Evolutionary conservation across 108 stramenopile genomes (phyloP).

Genomic region (Aurantiochytrium sp.): DNA sequence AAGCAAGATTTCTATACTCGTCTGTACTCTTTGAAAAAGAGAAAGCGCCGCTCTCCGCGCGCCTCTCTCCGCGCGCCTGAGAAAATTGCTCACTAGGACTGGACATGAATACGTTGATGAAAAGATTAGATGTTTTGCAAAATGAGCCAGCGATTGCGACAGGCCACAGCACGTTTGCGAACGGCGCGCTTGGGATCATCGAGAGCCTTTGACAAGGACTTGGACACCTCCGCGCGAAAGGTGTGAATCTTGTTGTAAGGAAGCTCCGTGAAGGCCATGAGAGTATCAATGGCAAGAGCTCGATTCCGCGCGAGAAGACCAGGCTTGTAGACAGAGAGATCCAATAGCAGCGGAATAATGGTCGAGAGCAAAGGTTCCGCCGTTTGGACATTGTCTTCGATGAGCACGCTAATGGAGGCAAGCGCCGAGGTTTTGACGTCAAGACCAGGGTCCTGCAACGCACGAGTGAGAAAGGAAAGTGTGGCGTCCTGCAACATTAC

Average conservation of each 20-base stretch:
- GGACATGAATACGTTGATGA: neutral
- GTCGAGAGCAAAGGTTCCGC: neutral
- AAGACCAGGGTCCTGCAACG: neutral
- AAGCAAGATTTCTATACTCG: too few relatives aligned
- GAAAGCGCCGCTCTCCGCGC: too few relatives aligned
- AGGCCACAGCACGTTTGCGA: neutral
- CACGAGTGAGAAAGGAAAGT: neutral
- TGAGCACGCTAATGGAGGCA: neutral
- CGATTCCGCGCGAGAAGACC: neutral
- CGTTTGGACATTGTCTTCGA: neutral
- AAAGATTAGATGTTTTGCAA: neutral
- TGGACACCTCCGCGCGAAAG: neutral
- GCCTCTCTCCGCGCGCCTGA: too few relatives aligned
- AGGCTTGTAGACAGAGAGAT: neutral
- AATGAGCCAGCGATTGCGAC: neutral
- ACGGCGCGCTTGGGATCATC: conserved; percentile 12
- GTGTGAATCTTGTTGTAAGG: conserved; percentile 10
- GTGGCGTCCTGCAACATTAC: neutral
- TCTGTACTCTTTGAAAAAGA: too few relatives aligned
- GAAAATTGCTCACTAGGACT: too few relatives aligned
- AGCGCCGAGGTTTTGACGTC: neutral
- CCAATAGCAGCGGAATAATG: neutral
- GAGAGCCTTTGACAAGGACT: neutral
- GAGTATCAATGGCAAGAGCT: neutral
- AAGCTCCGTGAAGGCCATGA: neutral